These are phyloP conservation scores for Mycena metata DNA, from an alignment of 768 basidiomycete genomes.

Conservation along the genomic window DNA sequence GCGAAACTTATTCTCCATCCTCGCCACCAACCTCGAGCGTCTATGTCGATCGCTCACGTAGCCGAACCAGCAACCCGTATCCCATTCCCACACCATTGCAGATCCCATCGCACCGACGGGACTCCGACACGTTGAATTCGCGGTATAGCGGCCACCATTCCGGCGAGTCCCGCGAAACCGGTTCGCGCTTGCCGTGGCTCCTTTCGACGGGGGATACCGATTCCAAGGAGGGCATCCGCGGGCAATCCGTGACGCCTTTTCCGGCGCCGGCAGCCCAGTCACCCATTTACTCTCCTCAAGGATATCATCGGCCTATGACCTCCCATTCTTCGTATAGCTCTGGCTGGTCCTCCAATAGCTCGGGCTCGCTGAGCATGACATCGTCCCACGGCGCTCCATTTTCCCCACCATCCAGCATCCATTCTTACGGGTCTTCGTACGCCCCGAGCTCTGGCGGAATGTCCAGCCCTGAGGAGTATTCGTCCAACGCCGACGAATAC, in stretches of 20 bases:
- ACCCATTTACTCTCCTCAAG: constrained; percentile 23
- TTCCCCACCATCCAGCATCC: constrained; percentile 38
- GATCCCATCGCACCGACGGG: constrained; percentile 34
- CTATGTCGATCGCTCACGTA: constrained; percentile 53
- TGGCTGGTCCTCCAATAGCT: constrained; percentile 26
- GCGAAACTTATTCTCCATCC: constrained; percentile 49
- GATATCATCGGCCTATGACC: constrained; percentile 30
- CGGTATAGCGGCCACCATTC: constrained; percentile 26
- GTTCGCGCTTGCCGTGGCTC: constrained; percentile 29
- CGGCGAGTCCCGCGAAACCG: constrained; percentile 28
- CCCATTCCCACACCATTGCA: constrained; percentile 31
- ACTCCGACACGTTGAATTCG: constrained; percentile 29
- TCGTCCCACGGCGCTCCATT: constrained; percentile 32
- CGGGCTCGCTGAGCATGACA: constrained; percentile 25
- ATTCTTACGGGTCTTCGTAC: constrained; percentile 52
- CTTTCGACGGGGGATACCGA: constrained; percentile 21
- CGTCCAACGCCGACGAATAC: constrained; percentile 52
- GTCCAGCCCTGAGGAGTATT: constrained; percentile 59
- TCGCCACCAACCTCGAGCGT: constrained; percentile 35
- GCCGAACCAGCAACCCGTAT: constrained; percentile 55
- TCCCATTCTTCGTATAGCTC: constrained; percentile 28
- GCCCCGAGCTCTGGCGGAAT: constrained; percentile 51
- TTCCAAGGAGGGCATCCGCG: constrained; percentile 25
- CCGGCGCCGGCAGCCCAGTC: constrained; percentile 4
- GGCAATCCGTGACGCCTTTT: constrained; percentile 15